Evolutionary conservation across 495 filamentous ascomycete genomes (phyloP), one percentile per base, ranked within the genome.

Genomic region (Aspergillus wentii): DNA sequence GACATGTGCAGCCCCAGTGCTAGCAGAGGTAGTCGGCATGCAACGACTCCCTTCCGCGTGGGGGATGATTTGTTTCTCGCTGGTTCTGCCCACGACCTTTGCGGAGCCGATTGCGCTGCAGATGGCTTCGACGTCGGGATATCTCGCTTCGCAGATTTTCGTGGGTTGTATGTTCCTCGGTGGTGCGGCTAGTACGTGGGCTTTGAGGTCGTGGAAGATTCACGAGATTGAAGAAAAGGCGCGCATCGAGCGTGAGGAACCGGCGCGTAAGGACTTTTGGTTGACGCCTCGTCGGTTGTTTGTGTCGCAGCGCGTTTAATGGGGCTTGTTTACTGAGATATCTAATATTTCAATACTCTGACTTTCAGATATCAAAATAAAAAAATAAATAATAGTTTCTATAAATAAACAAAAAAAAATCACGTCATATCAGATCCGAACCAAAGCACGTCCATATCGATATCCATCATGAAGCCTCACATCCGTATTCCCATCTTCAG

Each of bases 21-120:
- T 73, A 16, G 77, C 80, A 1, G 83, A 89, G 49, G 75, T 87
- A 6, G 77, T 86, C 16, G 83, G 83, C 0, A 43, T 88, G 8
- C 59, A 69, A 37, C 51, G 82, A 17, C 54, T 86, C 16, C 79
- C 84, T 10, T 70, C 78, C 13, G 69, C 69, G 0, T 51, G 87
- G 15, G 76, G 72, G 17, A 68, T 88, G 3, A 66, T 76, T 8
- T 88, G 85, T 78, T 46, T 88, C 14, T 53, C 74, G 8, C 58
- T 88, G 5, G 76, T 80, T 14, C 41, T 86, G 6, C 85, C 85
- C 2, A 68, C 72, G 8, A 86, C 81, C 43, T 62, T 86, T 47
- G 71, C 77, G 33, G 85, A 89, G 48, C 74, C 80, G 0, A 82
- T 88, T 41, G 83, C 65, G 5, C 60, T 89, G 3, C 64, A 75